Evolutionary conservation across 495 filamentous ascomycete species (phyloP), one percentile per base, ranked within the genome.

Genomic region (Neurospora pannonica): DNA sequence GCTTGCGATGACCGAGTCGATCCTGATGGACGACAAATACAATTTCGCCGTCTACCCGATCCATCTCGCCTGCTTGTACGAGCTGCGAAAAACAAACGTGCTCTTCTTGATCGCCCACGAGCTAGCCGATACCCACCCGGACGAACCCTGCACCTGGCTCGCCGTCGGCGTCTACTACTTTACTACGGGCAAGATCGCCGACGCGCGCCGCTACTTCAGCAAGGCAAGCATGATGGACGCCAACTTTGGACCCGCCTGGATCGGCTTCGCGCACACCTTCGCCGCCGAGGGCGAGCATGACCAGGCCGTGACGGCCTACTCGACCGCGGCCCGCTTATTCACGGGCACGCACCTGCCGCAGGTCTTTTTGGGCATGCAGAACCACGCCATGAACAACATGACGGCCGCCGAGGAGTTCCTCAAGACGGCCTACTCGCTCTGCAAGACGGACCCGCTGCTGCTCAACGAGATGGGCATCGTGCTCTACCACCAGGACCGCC

Each of bases 261-360:
- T 99, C 74, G 96, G 96, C 10, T 99, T 99, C 82, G 96, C 96
- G 31, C 96, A 99, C 84, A 99, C 97, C 1, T 99, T 99, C 80
- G 97, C 96, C n/a, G 95, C 95, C n/a, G 96, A 99, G 82, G 96
- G 97, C 72, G 96, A 99, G 83, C 94, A 98, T 82, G 96, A 99
- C 80, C 96, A 99, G 84, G 96, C 96, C 71, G 97, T 99, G 75
- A 95, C 95, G 19, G 96, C 97, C 8, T 99, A 99, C 85, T 96
- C 93, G 43, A 99, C 96, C 17, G 96, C 96, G 1, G 96, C 95
- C 15, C 88, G 97, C 37, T 86, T 99, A 2, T 99, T 99, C 85
- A 95, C 97, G 82, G 96, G 96, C 46, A 98, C 95, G 2, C 96
- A 99, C 79, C 88, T 99, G 0, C 96, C 96, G 3, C 94, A 97